These are phyloP conservation scores for Micractinium sp. DNA, from an alignment of 139 green algal genomes.

Conservation along the genomic window DNA sequence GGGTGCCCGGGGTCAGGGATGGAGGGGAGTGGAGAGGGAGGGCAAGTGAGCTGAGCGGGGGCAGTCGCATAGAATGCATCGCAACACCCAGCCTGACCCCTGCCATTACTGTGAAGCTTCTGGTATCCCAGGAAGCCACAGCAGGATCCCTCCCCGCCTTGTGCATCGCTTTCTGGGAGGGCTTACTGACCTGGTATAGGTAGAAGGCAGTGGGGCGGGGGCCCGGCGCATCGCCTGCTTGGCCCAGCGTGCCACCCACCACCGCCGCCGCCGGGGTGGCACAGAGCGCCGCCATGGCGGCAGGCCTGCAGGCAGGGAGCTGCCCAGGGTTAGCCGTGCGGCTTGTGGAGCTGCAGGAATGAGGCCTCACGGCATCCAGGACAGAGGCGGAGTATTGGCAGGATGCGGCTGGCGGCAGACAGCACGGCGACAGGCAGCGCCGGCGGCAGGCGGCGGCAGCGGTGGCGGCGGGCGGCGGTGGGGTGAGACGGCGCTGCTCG, in stretches of 20 bases:
- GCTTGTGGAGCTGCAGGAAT: too few species aligned
- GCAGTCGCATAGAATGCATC: neutral
- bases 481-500: too few species aligned
- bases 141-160: neutral
- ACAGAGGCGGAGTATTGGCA: too few species aligned
- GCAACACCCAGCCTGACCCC: neutral
- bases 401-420: too few species aligned
- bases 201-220: constrained; percentile 3
- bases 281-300: neutral
- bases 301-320: neutral
- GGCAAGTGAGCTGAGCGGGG: too few species aligned
- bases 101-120: neutral
- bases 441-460: neutral
- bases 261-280: neutral
- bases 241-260: constrained; percentile 13
- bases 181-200: neutral
- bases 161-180: neutral
- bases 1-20: neutral
- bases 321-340: too few species aligned
- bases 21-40: neutral
- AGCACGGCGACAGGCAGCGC: too few species aligned
- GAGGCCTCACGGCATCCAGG: too few species aligned
- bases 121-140: neutral
- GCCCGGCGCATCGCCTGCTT: neutral
- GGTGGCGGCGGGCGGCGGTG: neutral